These are phyloP conservation scores for Alnus rubra DNA, from an alignment of 306 rosid genomes.

Conservation along the genomic window DNA sequence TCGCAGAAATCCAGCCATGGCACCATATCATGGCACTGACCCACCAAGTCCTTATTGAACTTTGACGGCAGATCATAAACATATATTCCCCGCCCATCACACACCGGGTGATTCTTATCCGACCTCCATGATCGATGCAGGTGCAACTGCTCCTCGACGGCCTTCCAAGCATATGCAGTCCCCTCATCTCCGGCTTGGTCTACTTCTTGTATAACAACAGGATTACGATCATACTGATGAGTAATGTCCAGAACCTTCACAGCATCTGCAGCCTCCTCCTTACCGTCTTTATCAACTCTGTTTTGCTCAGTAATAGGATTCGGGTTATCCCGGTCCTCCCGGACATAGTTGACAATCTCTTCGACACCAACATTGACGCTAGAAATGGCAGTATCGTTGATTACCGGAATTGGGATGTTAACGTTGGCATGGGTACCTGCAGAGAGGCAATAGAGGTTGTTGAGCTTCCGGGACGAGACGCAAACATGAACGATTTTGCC, in stretches of 20 bases:
- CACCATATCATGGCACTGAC: conserved; percentile 62
- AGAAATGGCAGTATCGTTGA: conserved; percentile 19
- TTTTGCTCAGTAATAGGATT: background rate
- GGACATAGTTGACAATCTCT: background rate
- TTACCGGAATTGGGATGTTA: conserved; percentile 39
- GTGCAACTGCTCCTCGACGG: conserved; percentile 51
- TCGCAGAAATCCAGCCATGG: conserved; percentile 64
- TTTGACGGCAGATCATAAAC: conserved; percentile 74
- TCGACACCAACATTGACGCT: background rate
- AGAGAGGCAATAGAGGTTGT: conserved; percentile 63
- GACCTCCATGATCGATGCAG: conserved; percentile 64
- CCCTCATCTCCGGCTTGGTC: conserved; percentile 32
- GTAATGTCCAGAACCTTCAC: conserved; percentile 8
- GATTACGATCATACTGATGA: conserved; percentile 19
- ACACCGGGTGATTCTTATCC: conserved; percentile 31
- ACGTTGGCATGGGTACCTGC: conserved; percentile 64
- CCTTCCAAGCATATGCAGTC: conserved; percentile 45
- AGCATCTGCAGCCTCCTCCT: background rate
- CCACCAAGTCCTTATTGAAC: conserved; percentile 71
- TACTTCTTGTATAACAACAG: conserved; percentile 10
- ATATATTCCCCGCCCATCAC: conserved; percentile 57
- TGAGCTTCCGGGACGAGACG: conserved; percentile 62
- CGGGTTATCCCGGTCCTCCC: background rate
- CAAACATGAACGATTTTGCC: conserved; percentile 72
- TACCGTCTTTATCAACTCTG: background rate